phyloP scores from a whole-genome alignment of 2,329 filamentous ascomycete genomes.

The Fusarium heterosporum region DNA sequence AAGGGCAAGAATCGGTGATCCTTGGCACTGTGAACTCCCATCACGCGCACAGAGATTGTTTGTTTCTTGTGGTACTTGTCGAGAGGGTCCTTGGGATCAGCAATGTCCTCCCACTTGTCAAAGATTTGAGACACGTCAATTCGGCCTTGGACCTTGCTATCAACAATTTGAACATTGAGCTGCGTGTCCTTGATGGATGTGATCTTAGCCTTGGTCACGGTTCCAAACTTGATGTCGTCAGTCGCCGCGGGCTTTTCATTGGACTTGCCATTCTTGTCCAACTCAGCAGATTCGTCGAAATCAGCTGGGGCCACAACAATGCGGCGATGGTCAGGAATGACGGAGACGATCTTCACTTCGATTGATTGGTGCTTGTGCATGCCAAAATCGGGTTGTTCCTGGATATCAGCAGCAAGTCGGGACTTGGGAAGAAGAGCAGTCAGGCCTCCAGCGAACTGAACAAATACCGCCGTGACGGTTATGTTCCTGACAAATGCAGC shows the following conservation, averaged over 20 bases:
- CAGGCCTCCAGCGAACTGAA: slow-evolving; percentile 85
- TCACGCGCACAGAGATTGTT: slow-evolving; percentile 77
- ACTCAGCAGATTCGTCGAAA: slow-evolving; percentile 59
- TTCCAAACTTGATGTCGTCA: slow-evolving; percentile 81
- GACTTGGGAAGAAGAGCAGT: slow-evolving; percentile 84
- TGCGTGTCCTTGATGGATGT: slow-evolving; percentile 91
- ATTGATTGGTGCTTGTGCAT: slow-evolving; percentile 82
- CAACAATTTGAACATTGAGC: slow-evolving; percentile 87
- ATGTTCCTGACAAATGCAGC: slow-evolving; percentile 89
- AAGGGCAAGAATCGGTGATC: slow-evolving; percentile 94
- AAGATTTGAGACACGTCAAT: slow-evolving; percentile 93
- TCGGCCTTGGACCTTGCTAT: slow-evolving; percentile 80
- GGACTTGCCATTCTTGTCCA: slow-evolving; percentile 53
- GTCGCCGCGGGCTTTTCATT: slow-evolving; percentile 57
- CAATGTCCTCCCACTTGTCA: slow-evolving; percentile 87
- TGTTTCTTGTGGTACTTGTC: slow-evolving; percentile 76
- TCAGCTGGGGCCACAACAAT: slow-evolving; percentile 69
- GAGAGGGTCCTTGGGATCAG: slow-evolving; percentile 84
- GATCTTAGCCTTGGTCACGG: slow-evolving; percentile 79
- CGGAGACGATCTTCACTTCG: slow-evolving; percentile 75
- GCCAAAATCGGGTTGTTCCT: slow-evolving; percentile 79
- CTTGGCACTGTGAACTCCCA: slow-evolving; percentile 89
- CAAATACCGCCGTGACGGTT: slow-evolving; percentile 82
- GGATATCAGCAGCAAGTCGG: slow-evolving; percentile 77
- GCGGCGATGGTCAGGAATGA: slow-evolving; percentile 76